Base-by-base conservation (phyloP, 208 protist genomes). In the Blechomonas ayalai region DNA sequence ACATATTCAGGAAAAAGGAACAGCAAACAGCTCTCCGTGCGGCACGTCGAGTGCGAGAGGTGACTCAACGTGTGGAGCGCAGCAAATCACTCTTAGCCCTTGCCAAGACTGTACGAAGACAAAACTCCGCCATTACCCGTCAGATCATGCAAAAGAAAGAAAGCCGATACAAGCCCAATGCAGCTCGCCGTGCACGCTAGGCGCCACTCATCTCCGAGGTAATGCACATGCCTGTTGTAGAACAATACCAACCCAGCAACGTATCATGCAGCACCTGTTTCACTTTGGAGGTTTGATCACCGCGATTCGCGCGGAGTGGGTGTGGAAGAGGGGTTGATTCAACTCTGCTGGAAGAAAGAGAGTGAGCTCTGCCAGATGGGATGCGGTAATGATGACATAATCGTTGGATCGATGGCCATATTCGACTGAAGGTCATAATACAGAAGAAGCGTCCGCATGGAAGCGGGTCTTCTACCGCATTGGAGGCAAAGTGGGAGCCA, bases 41-140 rank as follows among this genome's bases (percentile, higher is more conserved):
- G 3, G 81, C 75, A 13, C 55, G 70, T 19, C 68, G 72, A 7
- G 55, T 80, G 46, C 68, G 74, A 24, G 85, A 94, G 47, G 67
- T 90, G 15, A 69, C 70, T 18, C 85, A 94, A 53, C 81, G 85
- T 12, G 69, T 82, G 44, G 75, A 90, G 59, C 81, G 85, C 18
- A 87, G 81, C 59, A 73, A 73, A 24, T 87, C 78, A 31, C 65
- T 94, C 9, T 41, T 57, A 3, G 72, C 85, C 4, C 49, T 94
- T 18, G 81, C 85, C 3, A 86, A 84, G 52, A 74, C 44, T n/a
- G 73, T 94, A 19, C 74, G 74, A 25, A 49, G 76, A 23, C 85
- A 94, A 52, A 90, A 85, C 32, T 44, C 73, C 26, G 74, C 76
- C 26, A 75, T 94, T 24, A 68, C 73, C 28, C 31, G 57, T 20